Evolutionary conservation across 495 filamentous ascomycete genomes (phyloP).

Genomic region (Aspergillus indologenus): DNA sequence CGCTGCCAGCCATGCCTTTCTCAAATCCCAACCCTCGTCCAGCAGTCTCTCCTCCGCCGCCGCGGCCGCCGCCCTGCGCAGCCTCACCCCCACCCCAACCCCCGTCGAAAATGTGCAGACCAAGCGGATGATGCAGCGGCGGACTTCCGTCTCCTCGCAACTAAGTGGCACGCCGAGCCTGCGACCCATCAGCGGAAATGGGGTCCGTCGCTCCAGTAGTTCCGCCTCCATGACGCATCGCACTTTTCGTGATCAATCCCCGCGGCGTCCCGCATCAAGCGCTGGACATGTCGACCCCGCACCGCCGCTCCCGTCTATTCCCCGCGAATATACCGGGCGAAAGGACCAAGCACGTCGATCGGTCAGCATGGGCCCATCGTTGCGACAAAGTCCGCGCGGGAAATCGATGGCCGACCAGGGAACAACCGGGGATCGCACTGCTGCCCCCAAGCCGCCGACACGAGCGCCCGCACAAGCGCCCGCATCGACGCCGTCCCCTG

Average conservation of each 20-base stretch:
- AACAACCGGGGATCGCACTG: conserved; percentile 42
- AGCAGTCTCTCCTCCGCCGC: conserved; percentile 74
- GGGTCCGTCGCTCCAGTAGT: conserved; percentile 63
- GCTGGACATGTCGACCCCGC: conserved; percentile 33
- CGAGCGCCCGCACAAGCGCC: conserved; percentile 21
- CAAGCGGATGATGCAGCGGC: conserved; percentile 75
- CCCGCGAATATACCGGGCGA: conserved; percentile 42
- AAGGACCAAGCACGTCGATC: conserved; percentile 41
- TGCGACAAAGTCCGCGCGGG: conserved; percentile 48
- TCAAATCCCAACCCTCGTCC: conserved; percentile 60
- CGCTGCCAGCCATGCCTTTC: conserved; percentile 79
- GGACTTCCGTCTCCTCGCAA: conserved; percentile 65
- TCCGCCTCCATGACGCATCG: conserved; percentile 80
- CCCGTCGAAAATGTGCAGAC: conserved; percentile 79
- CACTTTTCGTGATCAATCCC: conserved; percentile 72
- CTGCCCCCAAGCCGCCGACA: conserved; percentile 18
- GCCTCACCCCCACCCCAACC: conserved; percentile 70
- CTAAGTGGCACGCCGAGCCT: conserved; percentile 45
- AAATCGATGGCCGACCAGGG: conserved; percentile 33
- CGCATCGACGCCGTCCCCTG: conserved; percentile 39
- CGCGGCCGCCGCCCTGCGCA: conserved; percentile 77
- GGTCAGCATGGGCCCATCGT: conserved; percentile 52
- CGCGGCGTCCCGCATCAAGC: conserved; percentile 50
- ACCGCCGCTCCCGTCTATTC: conserved; percentile 74
- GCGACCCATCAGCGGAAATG: conserved; percentile 36